Percentiles rank a stretch among this genome's conserved stretches.
phyloP scores from a whole-genome alignment of 1,139 yeast genomes.

The Hemisphaericaspora xylanilytica region DNA sequence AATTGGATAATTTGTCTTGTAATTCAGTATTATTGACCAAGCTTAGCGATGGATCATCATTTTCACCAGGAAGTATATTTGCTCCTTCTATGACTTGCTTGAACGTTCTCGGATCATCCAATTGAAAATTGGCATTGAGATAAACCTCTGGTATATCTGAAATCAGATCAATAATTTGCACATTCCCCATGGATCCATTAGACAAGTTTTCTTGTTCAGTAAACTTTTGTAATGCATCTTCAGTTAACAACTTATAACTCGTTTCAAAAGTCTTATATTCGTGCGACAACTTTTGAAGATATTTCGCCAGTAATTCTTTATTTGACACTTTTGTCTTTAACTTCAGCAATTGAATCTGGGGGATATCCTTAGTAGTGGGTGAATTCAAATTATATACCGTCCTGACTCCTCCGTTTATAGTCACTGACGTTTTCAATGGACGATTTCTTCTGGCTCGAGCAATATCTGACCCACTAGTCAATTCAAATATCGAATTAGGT shows the following conservation, averaged over 20 bases:
- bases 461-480: conserved; percentile 59
- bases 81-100: conserved; percentile 64
- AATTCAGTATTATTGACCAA: conserved; percentile 49
- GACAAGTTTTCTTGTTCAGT: conserved; percentile 15
- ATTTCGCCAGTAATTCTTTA: conserved; percentile 43
- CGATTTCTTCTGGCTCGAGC: conserved; percentile 36
- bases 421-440: conserved; percentile 32
- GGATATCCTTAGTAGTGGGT: conserved; percentile 83
- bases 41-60: conserved; percentile 14
- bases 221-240: conserved; percentile 47
- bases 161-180: conserved; percentile 17
- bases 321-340: conserved; percentile 49
- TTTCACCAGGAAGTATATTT: conserved; percentile 32
- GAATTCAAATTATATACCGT: conserved; percentile 49
- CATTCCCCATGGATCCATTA: conserved; percentile 15
- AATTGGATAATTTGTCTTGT: conserved; percentile 80
- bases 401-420: conserved; percentile 42
- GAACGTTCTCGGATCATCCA: conserved; percentile 87
- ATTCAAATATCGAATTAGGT: conserved; percentile 73
- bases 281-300: conserved; percentile 42
- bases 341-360: conserved; percentile 71
- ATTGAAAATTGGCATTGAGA: conserved; percentile 64
- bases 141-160: conserved; percentile 64
- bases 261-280: conserved; percentile 59
- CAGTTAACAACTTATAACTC: conserved; percentile 47